Base-by-base conservation (phyloP, 129 eudicot genomes). In the Logfia minima region DNA sequence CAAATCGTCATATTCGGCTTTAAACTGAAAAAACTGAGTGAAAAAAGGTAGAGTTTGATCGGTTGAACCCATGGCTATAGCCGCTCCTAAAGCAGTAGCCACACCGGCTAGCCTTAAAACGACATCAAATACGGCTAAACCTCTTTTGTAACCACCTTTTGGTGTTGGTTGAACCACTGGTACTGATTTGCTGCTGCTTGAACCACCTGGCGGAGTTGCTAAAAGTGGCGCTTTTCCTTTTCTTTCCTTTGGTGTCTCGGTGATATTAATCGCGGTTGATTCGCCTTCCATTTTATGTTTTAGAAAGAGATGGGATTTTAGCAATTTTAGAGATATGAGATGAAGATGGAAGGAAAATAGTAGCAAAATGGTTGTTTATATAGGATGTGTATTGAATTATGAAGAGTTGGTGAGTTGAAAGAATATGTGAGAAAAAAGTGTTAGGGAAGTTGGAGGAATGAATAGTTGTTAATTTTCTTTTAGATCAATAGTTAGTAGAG, bases 1-100 rank as follows among this genome's bases (percentile, higher is more conserved):
- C 6, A 92, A 80, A 85, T 92, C 95, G 19, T 90, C 88, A 9
- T 83, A 92, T 22, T 83, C 69, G 31, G 96, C 98, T 80, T 82
- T 77, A 67, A 92, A 92, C 81, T 88, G 98, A 62, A 92, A 87
- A 85, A 90, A 92, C 73, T 90, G 96, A 61, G 96, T 92, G 95
- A 92, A 92, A 68, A 92, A 92, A 3, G 98, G 96, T n/a, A 92
- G 90, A 14, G 96, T 90, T 51, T 92, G 88, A 19, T 92, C 92
- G 3, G 96, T 76, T 8, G 96, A 83, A 2, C 83, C 98, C 98
- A 92, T 92, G 62, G 88, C 74, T 45, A 86, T 81, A 22, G 93
- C 78, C 3, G 96, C 92, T 21, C 86, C 88, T 68, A 92, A 79
- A 61, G 92, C 90, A 41, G 90, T 75, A 4, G 89, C 85, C 6